Percentiles rank a stretch among this genome's conserved stretches.
Evolutionary conservation across 2,329 filamentous ascomycete species (phyloP).

Genomic region (Chrysoporthe cubensis): DNA sequence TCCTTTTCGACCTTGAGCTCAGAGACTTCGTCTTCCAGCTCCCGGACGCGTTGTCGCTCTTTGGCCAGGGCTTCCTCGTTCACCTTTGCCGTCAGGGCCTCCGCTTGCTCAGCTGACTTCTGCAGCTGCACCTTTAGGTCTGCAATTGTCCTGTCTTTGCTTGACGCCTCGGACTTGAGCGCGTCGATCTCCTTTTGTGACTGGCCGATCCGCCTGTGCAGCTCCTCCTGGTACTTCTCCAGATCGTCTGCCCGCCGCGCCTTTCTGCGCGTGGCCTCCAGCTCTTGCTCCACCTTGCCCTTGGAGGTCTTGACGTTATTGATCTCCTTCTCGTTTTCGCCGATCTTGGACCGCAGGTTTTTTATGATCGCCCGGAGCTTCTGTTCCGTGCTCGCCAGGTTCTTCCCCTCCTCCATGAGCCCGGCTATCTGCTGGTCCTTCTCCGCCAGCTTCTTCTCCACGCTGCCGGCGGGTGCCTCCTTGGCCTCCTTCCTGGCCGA

Average conservation of each 20-base stretch:
- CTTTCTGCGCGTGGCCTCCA: constrained; percentile 50
- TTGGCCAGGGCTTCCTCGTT: constrained; percentile 70
- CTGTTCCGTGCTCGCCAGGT: constrained; percentile 82
- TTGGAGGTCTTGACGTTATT: constrained; percentile 62
- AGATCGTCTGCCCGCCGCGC: constrained; percentile 54
- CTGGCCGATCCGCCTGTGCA: constrained; percentile 62
- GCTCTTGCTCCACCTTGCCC: constrained; percentile 61
- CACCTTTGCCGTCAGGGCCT: constrained; percentile 67
- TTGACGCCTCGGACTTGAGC: constrained; percentile 65
- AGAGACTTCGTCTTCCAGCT: constrained; percentile 60
- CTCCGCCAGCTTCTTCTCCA: constrained; percentile 80
- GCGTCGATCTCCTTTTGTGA: constrained; percentile 53
- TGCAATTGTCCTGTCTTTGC: constrained; percentile 66
- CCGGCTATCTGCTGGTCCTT: constrained; percentile 90
- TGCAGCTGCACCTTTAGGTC: constrained; percentile 73
- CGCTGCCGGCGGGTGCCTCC: constrained; percentile 64
- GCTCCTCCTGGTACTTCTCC: constrained; percentile 58
- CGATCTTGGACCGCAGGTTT: constrained; percentile 70
- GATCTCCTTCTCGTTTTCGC: constrained; percentile 67
- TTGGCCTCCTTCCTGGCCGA: constrained; percentile 71
- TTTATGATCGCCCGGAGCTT: constrained; percentile 83
- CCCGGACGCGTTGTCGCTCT: constrained; percentile 57
- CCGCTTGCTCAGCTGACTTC: constrained; percentile 68
- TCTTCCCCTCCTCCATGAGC: constrained; percentile 90
- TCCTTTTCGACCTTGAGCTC: constrained; percentile 81